Base-by-base conservation (phyloP, 345 rosid genomes). In the Cardamine chenopodiifolia region DNA sequence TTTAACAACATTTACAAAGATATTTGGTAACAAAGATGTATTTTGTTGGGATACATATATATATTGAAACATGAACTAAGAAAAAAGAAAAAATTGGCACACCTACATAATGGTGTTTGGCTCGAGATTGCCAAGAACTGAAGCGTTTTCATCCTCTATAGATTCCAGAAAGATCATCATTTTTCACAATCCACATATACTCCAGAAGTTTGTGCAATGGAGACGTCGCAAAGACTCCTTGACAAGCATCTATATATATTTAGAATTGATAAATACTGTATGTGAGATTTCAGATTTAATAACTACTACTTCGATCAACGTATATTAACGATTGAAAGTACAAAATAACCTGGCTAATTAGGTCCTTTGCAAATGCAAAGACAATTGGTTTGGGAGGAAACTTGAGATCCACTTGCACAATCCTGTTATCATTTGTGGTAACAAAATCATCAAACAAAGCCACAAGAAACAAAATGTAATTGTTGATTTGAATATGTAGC, bases 111-210 rank as follows among this genome's bases (percentile, higher is more conserved):
- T n/a, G n/a, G n/a, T n/a, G n/a, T n/a, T n/a, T 63, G 70, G 78
- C 42, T 57, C 50, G 42, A 74, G 66, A 57, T 28, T 66, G 66
- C 66, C 60, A 66, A 58, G 60, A 66, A 74, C 77, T 12, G 31
- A 64, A 42, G 18, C 15, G 37, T 18, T 28, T 60, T 88, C 80
- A 92, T 66, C 76, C 65, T 80, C 81, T n/a, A n/a, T 88, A 90
- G 72, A 88, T 73, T 32, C 99, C 98, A 23, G 94, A 87, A 39
- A 97, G 96, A 72, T 96, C 98, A 7, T 95, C 96, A 62, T 96
- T 92, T 72, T 92, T 97, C 71, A 88, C 82, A 70, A 96, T 89
- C 99, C 98, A 96, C 0, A 97, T 91, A 72, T 96, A 98, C 86
- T 92, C 96, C 4, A 96, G 91, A 71, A 96, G 87, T 75, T 88